Conservation (phyloP, 805 yeast species). For the Ogataea corticis region DNA sequence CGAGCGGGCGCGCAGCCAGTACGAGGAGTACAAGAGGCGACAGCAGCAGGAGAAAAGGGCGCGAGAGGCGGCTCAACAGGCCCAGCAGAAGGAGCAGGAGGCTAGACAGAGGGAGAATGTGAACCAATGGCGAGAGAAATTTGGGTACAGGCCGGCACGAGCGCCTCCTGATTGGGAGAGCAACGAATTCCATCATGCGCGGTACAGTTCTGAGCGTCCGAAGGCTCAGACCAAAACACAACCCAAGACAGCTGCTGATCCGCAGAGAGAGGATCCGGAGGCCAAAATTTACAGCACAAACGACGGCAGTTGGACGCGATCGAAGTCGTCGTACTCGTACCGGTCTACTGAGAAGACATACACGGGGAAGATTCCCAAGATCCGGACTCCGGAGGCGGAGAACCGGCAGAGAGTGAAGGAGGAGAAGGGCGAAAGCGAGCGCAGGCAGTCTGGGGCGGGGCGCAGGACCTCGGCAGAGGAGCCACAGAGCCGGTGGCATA, state of each 20-base stretch:
- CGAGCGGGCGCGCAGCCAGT: slow-evolving; percentile 25
- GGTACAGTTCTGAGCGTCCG: slow-evolving; percentile 1
- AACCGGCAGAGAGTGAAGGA: not conserved
- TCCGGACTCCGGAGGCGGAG: slow-evolving; percentile 9
- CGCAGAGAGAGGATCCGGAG: slow-evolving; percentile 17
- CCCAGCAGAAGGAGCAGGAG: slow-evolving; percentile 9
- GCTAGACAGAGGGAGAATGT: slow-evolving; percentile 5
- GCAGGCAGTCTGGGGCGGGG: not conserved
- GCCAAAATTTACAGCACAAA: slow-evolving; percentile 24
- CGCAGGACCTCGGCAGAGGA: no score
- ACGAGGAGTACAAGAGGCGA: slow-evolving; percentile 21
- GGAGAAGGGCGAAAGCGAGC: not conserved
- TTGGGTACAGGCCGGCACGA: not conserved
- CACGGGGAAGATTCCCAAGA: slow-evolving; percentile 25
- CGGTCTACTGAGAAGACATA: slow-evolving; percentile 29
- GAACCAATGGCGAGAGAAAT: not conserved
- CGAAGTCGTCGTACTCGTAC: slow-evolving; percentile 30
- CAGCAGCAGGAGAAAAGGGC: slow-evolving; percentile 18
- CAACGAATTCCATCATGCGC: not conserved
- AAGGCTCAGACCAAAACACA: not conserved
- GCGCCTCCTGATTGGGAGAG: slow-evolving; percentile 1
- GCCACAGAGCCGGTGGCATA: not conserved
- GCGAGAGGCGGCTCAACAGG: slow-evolving; percentile 12
- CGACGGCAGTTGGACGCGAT: slow-evolving; percentile 28
- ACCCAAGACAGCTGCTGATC: not conserved